phyloP scores from a whole-genome alignment of 2,329 filamentous ascomycete genomes.

The Fusarium hainanense region DNA sequence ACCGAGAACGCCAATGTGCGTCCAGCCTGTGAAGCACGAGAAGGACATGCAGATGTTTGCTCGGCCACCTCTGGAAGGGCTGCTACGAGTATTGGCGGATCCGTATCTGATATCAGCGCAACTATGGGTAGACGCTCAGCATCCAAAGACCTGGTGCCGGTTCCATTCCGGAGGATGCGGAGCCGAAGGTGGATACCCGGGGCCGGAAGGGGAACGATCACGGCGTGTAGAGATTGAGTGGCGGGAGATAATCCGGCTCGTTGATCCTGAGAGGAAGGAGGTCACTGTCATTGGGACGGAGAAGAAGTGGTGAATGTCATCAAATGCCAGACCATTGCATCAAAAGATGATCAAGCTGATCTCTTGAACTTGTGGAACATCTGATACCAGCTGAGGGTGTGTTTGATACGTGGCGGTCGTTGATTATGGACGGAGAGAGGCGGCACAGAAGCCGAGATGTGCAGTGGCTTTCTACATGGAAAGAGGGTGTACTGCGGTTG shows the following conservation, averaged over 20 bases:
- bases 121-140: slow-evolving; percentile 52
- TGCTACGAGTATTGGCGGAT: slow-evolving; percentile 58
- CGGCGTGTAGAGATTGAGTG: slow-evolving; percentile 47
- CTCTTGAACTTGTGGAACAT: slow-evolving; percentile 16
- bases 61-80: slow-evolving; percentile 48
- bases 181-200: slow-evolving; percentile 19
- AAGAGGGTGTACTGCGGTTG: slow-evolving; percentile 33
- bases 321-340: background rate
- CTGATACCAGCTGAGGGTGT: slow-evolving; percentile 19
- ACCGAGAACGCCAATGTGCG: slow-evolving; percentile 14
- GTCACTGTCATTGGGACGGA: slow-evolving; percentile 38
- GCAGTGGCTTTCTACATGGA: slow-evolving; percentile 17
- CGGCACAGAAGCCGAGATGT: slow-evolving; percentile 31
- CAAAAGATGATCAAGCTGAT: background rate
- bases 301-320: slow-evolving; percentile 23
- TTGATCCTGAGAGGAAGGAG: slow-evolving; percentile 47
- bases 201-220: slow-evolving; percentile 6
- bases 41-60: slow-evolving; percentile 40
- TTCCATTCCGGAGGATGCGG: slow-evolving; percentile 51
- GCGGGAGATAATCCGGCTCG: slow-evolving; percentile 46
- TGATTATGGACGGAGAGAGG: slow-evolving; percentile 25
- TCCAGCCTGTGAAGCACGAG: slow-evolving; percentile 12
- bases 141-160: slow-evolving; percentile 55
- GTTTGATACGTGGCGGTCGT: slow-evolving; percentile 25
- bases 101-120: slow-evolving; percentile 57